phyloP scores from a whole-genome alignment of 768 basidiomycete genomes.

The Gyrodon lividus region DNA sequence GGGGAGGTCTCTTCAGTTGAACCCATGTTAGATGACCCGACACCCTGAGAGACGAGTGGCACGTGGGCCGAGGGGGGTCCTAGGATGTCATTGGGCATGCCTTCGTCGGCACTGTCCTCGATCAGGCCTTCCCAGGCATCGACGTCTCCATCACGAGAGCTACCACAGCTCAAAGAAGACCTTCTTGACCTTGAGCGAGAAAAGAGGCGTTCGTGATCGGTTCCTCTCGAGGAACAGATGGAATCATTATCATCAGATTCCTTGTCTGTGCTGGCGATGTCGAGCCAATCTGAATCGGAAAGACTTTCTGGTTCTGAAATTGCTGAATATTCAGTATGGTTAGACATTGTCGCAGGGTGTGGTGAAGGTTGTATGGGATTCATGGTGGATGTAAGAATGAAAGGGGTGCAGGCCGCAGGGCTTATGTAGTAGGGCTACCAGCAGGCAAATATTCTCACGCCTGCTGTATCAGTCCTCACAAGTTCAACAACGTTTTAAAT shows the following conservation, averaged over 20 bases:
- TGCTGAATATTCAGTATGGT: constrained; percentile 39
- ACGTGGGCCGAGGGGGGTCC: constrained; percentile 22
- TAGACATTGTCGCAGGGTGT: constrained; percentile 24
- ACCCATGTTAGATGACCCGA: constrained; percentile 28
- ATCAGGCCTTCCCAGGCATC: constrained; percentile 80
- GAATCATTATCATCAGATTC: constrained; percentile 75
- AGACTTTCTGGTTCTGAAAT: constrained; percentile 64
- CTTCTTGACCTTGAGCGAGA: constrained; percentile 60
- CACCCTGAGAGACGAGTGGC: constrained; percentile 16
- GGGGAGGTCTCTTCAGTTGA: constrained; percentile 36
- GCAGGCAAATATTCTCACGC: constrained; percentile 9
- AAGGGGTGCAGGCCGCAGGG: constrained; percentile 26
- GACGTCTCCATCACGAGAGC: constrained; percentile 66
- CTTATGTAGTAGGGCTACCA: constrained; percentile 22
- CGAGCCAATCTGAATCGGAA: constrained; percentile 86
- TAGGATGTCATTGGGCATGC: constrained; percentile 23
- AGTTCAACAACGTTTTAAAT: no score
- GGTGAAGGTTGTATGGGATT: constrained; percentile 20
- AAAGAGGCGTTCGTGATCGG: constrained; percentile 55
- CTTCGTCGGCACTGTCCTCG: constrained; percentile 59
- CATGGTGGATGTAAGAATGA: constrained; percentile 18
- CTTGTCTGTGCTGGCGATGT: constrained; percentile 61
- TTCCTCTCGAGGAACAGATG: constrained; percentile 51
- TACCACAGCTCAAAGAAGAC: constrained; percentile 68
- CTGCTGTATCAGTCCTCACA: background rate